Conservation (phyloP, 2,329 filamentous ascomycete genomes). For the Rosellinia necatrix region DNA sequence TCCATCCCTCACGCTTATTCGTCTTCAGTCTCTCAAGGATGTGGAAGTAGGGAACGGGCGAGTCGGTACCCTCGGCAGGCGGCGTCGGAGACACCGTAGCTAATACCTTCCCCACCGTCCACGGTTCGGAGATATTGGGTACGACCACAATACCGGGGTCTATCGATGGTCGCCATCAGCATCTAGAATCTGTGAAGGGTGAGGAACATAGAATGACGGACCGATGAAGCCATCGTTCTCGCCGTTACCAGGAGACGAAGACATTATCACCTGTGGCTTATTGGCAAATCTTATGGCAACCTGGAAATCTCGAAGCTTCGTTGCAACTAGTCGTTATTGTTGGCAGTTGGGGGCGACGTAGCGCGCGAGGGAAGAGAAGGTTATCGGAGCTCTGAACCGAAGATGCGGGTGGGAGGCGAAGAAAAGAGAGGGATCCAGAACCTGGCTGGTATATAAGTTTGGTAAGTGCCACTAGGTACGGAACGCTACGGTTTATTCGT, state of each 20-base stretch:
- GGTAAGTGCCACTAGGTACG: background rate
- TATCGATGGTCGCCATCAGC: conserved; percentile 17
- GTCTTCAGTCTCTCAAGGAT: conserved; percentile 93
- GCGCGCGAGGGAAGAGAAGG: background rate
- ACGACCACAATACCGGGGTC: conserved; percentile 44
- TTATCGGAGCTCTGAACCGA: background rate
- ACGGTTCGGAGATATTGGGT: conserved; percentile 51
- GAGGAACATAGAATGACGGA: conserved; percentile 1
- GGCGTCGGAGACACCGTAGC: conserved; percentile 63
- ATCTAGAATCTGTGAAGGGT: background rate
- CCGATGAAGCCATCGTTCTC: conserved; percentile 17
- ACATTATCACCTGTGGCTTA: conserved; percentile 20
- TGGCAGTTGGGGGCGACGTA: background rate
- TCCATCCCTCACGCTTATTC: conserved; percentile 94
- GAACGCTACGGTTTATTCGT: background rate
- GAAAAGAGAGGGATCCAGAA: background rate
- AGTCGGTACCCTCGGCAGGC: conserved; percentile 64
- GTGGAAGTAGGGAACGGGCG: conserved; percentile 92
- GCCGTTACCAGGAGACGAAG: conserved; percentile 8
- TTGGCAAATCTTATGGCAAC: background rate
- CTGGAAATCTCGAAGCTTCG: too few species aligned
- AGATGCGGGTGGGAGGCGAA: background rate
- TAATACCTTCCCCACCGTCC: conserved; percentile 67
- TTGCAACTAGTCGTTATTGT: background rate
- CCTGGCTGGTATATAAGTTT: background rate